Base-by-base conservation (phyloP, 106 monocot genomes). In the Dendrobium officinale region DNA sequence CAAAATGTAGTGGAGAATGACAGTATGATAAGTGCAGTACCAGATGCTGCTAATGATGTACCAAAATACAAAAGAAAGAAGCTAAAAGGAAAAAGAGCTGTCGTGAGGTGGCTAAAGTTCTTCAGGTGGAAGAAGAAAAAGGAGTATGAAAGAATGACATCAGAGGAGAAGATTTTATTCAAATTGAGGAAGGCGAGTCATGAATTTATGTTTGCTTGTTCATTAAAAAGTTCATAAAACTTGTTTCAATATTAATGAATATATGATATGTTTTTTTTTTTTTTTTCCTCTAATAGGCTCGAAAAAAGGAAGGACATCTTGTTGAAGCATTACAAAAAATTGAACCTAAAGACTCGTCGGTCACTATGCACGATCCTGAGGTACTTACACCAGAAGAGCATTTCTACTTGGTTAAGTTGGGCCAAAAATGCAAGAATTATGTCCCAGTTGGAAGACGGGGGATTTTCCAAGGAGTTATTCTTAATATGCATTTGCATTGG, bases 401-500 rank as follows among this genome's bases (percentile, higher is more conserved):
- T 77, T 99, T 99, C 77, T 88, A 95, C 79, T 89, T 88, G 73
- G 90, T 99, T 8, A 99, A 93, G 79, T 85, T 93, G 89, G 95
- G 95, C 26, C 89, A 82, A 72, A 99, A 95, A 66, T 83, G 89
- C 84, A 95, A 95, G 80, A 99, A 99, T 68, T 95, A 99, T 86
- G 99, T 99, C 17, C 99, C 99, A 47, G 86, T 99, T 68, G 99
- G 95, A 79, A 83, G 95, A 58, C 93, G 95, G 42, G 95, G 99
- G n/a, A 89, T 99, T 77, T 99, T 90, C 64, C 95, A 95, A 84
- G 99, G 99, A 59, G 95, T 99, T 55, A 99, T 95, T 77, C 85
- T 99, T n/a, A 99, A 95, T 84, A 99, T 99, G 95, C 98, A 99
- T 80, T 87, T 99, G 81, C 99, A 99, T 67, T 99, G 95, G 99